Base-by-base conservation (phyloP, 495 filamentous ascomycete species). In the Penicillium taxi region DNA sequence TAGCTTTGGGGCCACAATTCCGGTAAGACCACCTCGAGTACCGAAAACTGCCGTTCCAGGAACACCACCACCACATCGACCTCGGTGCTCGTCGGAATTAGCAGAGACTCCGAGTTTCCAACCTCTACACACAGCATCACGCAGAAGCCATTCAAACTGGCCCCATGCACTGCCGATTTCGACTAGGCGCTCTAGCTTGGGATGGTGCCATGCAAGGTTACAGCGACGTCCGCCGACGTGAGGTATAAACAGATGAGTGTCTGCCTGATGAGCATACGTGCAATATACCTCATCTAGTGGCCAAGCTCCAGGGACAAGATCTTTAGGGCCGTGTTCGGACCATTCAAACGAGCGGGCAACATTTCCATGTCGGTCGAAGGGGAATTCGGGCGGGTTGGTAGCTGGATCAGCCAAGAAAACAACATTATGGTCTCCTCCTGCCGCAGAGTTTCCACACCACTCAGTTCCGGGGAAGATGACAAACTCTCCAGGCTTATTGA, bases 51-150 rank as follows among this genome's bases (percentile, higher is more conserved):
- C 48, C 3, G 44, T 52, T 12, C 48, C 48, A 15, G 48, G 44
- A 23, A 52, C 48, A 35, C 48, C 48, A 31, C 44, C 48, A 22
- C 48, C 48, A 22, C 48, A 52, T 19, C 48, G 44, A 18, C 48
- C 48, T n/a, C 48, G 48, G 31, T 52, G 43, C 30, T 52, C 48
- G 24, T 52, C 44, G 12, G 48, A 52, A 32, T 52, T 52, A 21
- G 48, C 48, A 25, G 29, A 47, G 2, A 52, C 48, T 16, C 48
- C 48, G 1, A 52, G 25, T 25, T 37, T 52, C 44, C 48, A 52
- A 5, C 48, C 48, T n/a, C 48, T 9, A 5, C 23, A 23, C 1
- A 52, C 35, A 23, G 48, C 44, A 40, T 52, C 48, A 2, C 18
- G 43, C 2, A 52, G 44, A 11, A 52, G 39, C 48, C 48, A 52